Conservation (phyloP, 2,329 filamentous ascomycete genomes). For the Cercospora sesami region DNA sequence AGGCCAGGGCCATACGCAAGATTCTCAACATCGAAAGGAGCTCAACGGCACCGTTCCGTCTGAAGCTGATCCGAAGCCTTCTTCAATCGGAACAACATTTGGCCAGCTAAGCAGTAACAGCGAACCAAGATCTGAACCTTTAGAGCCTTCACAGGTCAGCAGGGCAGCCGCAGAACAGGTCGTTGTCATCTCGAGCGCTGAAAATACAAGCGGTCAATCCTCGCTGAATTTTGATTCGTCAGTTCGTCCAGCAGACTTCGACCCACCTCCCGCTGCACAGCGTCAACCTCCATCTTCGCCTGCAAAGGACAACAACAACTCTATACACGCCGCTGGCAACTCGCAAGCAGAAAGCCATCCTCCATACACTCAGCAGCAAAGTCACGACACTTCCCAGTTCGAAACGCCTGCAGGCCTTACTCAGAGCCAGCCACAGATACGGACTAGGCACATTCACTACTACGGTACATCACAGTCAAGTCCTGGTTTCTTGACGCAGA, state of each 20-base stretch:
- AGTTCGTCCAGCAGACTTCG: slow-evolving; percentile 19
- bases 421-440: slow-evolving; percentile 2
- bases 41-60: not conserved
- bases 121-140: not conserved
- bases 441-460: not conserved
- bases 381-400: not conserved
- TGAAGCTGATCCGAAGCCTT: not conserved
- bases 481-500: slow-evolving; percentile 31
- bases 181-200: slow-evolving; percentile 12
- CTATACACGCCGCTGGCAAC: not conserved
- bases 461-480: slow-evolving; percentile 8
- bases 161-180: not conserved
- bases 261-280: slow-evolving; percentile 26
- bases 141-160: not conserved
- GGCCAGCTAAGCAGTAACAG: not conserved
- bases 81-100: not conserved
- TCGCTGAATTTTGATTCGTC: slow-evolving; percentile 8
- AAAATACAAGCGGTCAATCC: slow-evolving; percentile 11
- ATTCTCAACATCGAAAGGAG: not conserved
- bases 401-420: slow-evolving; percentile 1
- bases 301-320: not conserved
- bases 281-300: slow-evolving; percentile 17
- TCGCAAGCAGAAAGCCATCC: not conserved
- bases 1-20: not conserved
- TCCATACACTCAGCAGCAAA: not conserved